Evolutionary conservation across 2,329 filamentous ascomycete genomes (phyloP), one percentile per base, ranked within the genome.

Genomic region (Fusarium sp.): DNA sequence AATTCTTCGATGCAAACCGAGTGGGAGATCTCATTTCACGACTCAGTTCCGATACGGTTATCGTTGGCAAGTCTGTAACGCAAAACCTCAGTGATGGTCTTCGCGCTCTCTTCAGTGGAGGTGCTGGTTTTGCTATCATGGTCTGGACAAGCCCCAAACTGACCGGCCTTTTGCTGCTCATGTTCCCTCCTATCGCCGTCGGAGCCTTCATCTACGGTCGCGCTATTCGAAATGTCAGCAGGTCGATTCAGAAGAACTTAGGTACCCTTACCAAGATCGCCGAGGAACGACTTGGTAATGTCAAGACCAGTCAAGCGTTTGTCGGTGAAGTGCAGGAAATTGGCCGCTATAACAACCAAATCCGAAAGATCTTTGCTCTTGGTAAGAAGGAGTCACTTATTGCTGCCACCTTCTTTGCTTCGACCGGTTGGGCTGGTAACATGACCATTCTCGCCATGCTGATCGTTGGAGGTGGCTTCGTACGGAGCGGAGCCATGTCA

Each of bases 11-110:
- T 80, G 96, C 96, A 42, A 99, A 99, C 83, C 90, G 96, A 31
- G 95, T 98, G 31, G 96, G 96, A 80, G 96, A 99, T 80, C 85
- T 99, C 75, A 98, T 99, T 78, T 98, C 95, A 41, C 92, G 97
- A 41, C 89, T 99, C 49, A 95, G 95, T 77, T 97, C 95, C 4
- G 97, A 99, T 81, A 98, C 96, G 1, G 94, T 98, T 78, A 97
- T 99, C 78, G 96, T 99, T 60, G 96, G 95, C 79, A 99, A 99
- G 83, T 97, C 94, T 77, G 97, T 99, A 73, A 99, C 96, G 1
- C 95, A 98, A 79, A 99, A 99, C 79, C 85, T 99, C 54, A 98
- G 95, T 10, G 96, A 99, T 82, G 96, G 96, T n/a, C 87, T 99
- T 57, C 89, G 96, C 68, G 92, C 96, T 20, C 84, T 96, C 36